Evolutionary conservation across 345 rosid genomes (phyloP).

Genomic region (Acer yangbiense): DNA sequence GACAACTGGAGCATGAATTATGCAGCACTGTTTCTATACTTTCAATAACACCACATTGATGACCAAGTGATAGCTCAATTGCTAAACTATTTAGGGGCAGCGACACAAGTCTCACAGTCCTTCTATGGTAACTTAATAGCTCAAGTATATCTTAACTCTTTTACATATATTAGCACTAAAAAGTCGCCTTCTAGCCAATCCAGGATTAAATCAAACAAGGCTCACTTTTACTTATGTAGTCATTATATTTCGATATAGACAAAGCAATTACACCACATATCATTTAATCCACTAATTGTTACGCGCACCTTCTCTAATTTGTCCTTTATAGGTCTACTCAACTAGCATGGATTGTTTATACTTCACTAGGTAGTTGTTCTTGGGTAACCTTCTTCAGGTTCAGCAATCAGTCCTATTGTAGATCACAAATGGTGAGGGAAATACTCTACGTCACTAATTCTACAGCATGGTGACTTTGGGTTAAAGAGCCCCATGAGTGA

Average conservation of each 20-base stretch:
- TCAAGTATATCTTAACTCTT: neutral
- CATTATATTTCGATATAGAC: neutral
- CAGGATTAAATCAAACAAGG: neutral
- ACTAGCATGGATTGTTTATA: neutral
- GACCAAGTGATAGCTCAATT: neutral
- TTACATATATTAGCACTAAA: neutral
- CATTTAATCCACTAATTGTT: neutral
- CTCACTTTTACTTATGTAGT: neutral
- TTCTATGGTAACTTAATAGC: neutral
- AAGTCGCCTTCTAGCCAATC: neutral
- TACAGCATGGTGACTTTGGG: neutral
- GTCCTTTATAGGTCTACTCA: neutral
- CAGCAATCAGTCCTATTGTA: neutral
- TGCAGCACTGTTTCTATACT: neutral
- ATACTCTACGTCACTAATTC: neutral
- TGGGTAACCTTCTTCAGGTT: neutral
- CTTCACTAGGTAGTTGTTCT: neutral
- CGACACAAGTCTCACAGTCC: neutral
- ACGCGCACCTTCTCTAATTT: neutral
- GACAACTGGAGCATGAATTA: neutral
- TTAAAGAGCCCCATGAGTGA: neutral
- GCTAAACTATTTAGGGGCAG: neutral
- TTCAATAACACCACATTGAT: slow-evolving; percentile 2
- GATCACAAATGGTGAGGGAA: neutral
- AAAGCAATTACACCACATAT: neutral